Base-by-base conservation (phyloP, 352 stramenopile species). In the Nothophytophthora sp. region DNA sequence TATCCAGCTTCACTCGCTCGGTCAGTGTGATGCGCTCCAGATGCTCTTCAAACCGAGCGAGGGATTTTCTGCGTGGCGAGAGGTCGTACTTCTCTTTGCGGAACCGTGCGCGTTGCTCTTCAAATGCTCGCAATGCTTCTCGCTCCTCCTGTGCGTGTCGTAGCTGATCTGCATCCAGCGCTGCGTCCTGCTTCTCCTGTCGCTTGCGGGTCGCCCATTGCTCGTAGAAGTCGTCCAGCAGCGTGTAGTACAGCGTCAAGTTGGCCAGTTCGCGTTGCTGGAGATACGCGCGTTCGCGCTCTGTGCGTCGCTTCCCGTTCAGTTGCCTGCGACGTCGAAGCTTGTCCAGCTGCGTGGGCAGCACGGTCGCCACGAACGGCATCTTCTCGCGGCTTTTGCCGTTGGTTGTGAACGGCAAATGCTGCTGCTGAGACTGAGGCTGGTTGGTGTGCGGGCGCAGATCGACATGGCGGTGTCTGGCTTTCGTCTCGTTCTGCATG, bases 221-320 rank as follows among this genome's bases (percentile, higher is more conserved):
- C 18, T 88, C 74, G 49, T 85, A 87, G 40, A 81, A 88, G 12
- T 80, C 70, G 49, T 90, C 76, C 24, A 90, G 45, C 5, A 87
- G 40, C 7, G 43, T 22, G 46, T 85, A 90, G 46, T 90, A 88
- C 29, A 78, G 56, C 16, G 62, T 60, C 20, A 88, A 48, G 24
- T 90, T 86, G 7, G 57, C 40, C 9, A 68, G 40, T 27, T 86
- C 74, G 27, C 67, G 44, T 34, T 79, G 45, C 37, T 79, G 44
- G 4, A 84, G 47, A 46, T 81, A 87, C 24, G 50, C 27, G 13
- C 54, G 55, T 38, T 90, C 76, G 18, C 75, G 73, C 20, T 51
- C 34, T 12, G 39, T 50, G 2, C 80, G 67, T 12, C 76, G 72
- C 20, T 55, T 52, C 2, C 34, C 43, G 32, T 88, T 88, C 29